A percentile compares a stretch with the other conserved stretches of the same genome.
Evolutionary conservation across 163 green algal species (phyloP).

Genomic region (Chloromonas sp.): DNA sequence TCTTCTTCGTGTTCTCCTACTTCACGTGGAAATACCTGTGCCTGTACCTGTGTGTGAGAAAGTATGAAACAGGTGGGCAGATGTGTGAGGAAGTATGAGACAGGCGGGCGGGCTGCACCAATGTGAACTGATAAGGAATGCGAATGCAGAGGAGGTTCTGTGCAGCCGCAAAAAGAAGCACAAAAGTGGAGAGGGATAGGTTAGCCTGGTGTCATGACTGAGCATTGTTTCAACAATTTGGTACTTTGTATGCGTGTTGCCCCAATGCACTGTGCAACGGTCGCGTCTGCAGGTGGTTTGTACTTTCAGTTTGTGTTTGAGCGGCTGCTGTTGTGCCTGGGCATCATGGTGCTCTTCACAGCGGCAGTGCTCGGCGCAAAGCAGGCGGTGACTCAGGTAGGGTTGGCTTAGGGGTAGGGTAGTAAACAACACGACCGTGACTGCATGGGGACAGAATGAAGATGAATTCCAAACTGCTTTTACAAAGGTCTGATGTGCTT

Average conservation of each 20-base stretch:
- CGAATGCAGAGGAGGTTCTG: too few species aligned
- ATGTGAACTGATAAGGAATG: too few species aligned
- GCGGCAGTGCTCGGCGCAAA: neutral
- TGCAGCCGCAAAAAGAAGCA: too few species aligned
- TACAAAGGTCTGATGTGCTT: neutral
- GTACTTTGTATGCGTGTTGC: too few species aligned
- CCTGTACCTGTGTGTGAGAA: neutral
- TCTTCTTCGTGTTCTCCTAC: neutral
- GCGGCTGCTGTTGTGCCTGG: neutral
- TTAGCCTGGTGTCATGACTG: too few species aligned
- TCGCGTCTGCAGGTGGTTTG: neutral
- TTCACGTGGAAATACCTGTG: neutral
- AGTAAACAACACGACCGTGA: neutral
- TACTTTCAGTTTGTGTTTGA: conserved; percentile 3
- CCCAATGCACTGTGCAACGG: too few species aligned
- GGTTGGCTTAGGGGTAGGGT: neutral
- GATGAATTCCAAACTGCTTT: neutral
- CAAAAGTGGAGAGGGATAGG: too few species aligned
- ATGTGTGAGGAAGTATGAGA: neutral
- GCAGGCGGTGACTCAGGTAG: neutral
- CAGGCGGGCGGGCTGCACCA: neutral
- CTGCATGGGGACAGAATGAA: neutral
- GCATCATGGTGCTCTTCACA: neutral
- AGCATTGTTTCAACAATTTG: too few species aligned
- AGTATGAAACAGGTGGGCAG: neutral